Percentiles rank a stretch among this genome's conserved stretches.
phyloP scores from a whole-genome alignment of 352 stramenopile species.

The Pythium aquatile region DNA sequence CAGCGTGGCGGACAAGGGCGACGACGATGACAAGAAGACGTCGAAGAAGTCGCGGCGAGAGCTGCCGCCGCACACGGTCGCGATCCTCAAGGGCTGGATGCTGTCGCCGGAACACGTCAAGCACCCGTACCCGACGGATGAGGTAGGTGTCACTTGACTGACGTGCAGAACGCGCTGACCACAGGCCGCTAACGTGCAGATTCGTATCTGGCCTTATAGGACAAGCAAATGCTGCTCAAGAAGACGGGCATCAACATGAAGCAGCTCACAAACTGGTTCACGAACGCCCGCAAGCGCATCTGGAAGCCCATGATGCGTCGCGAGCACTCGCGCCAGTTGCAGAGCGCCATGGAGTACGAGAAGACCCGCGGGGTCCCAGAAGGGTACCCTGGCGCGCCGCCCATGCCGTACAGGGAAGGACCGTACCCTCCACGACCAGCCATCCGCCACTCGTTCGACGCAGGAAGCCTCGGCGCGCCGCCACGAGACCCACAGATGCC shows the following conservation, averaged over 20 bases:
- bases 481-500: slow-evolving; percentile 13
- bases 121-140: slow-evolving; percentile 87
- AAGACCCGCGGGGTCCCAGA: slow-evolving; percentile 46
- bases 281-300: slow-evolving; percentile 86
- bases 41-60: slow-evolving; percentile 81
- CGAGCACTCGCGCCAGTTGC: slow-evolving; percentile 75
- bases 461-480: slow-evolving; percentile 44
- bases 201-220: slow-evolving; percentile 24
- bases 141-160: slow-evolving; percentile 30
- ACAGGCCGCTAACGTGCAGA: too few relatives aligned
- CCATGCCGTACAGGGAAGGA: slow-evolving; percentile 28
- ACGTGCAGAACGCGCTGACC: too few relatives aligned
- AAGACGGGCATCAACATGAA: slow-evolving; percentile 91
- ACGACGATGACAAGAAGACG: slow-evolving; percentile 43
- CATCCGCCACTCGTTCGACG: slow-evolving; percentile 71
- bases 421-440: slow-evolving; percentile 42
- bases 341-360: slow-evolving; percentile 72
- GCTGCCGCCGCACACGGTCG: slow-evolving; percentile 79
- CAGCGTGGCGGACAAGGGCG: slow-evolving; percentile 22
- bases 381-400: slow-evolving; percentile 19
- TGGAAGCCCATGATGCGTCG: slow-evolving; percentile 90
- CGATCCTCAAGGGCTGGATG: slow-evolving; percentile 89
- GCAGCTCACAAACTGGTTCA: slow-evolving; percentile 91
- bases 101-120: slow-evolving; percentile 87
- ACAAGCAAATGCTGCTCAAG: slow-evolving; percentile 90